A percentile compares a stretch with the other conserved stretches of the same genome.
These are phyloP conservation scores for Phytophthora citricola DNA, from an alignment of 352 stramenopile species.

Conservation along the genomic window DNA sequence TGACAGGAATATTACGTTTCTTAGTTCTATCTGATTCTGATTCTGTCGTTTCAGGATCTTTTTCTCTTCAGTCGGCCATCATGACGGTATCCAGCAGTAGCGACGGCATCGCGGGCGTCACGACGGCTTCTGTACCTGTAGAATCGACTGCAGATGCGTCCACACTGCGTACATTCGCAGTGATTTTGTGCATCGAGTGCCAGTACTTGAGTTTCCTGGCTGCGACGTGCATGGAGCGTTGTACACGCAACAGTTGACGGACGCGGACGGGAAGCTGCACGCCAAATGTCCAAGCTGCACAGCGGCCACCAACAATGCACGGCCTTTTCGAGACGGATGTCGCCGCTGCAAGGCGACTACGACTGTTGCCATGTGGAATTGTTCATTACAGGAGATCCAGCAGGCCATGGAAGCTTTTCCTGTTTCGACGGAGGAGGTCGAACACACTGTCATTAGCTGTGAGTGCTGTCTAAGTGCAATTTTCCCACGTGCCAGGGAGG, in stretches of 20 bases:
- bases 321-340: conserved; percentile 86
- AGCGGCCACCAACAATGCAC: conserved; percentile 83
- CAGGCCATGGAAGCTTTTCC: conserved; percentile 77
- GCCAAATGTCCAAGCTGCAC: conserved; percentile 87
- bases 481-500: conserved; percentile 76
- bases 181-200: conserved; percentile 83
- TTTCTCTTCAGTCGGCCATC: conserved; percentile 22
- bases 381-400: conserved; percentile 68
- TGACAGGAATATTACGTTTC: background rate
- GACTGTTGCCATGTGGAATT: conserved; percentile 75
- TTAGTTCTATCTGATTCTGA: conserved; percentile 17
- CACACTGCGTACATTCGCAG: conserved; percentile 72
- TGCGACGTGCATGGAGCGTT: conserved; percentile 87
- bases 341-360: conserved; percentile 81
- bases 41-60: conserved; percentile 11
- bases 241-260: conserved; percentile 72
- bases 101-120: conserved; percentile 4
- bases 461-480: conserved; percentile 76
- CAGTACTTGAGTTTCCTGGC: conserved; percentile 89
- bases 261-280: conserved; percentile 40
- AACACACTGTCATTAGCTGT: conserved; percentile 78
- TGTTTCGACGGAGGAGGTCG: conserved; percentile 63
- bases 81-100: conserved; percentile 64
- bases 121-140: background rate
- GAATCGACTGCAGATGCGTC: conserved; percentile 6